phyloP scores from a whole-genome alignment of 2,329 filamentous ascomycete species.

The Phialocephala sp. region DNA sequence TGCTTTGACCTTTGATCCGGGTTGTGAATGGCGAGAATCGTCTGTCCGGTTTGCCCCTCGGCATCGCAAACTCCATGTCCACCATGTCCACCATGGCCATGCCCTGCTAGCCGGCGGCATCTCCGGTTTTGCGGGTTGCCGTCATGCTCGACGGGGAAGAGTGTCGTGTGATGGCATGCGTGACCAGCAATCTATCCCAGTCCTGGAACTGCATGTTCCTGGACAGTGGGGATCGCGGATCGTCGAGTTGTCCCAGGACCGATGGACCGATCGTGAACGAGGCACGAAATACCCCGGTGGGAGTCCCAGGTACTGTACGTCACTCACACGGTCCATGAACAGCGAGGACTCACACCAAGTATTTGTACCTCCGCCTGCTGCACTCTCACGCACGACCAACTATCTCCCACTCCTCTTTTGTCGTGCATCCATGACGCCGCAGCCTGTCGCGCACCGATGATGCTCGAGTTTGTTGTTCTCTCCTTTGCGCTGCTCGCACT shows the following conservation, averaged over 20 bases:
- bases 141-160: neutral
- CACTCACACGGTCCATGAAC: neutral
- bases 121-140: constrained; percentile 6
- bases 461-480: constrained; percentile 1
- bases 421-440: neutral
- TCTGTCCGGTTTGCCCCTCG: no score
- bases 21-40: neutral
- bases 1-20: neutral
- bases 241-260: neutral
- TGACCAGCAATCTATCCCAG: no score
- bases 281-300: neutral
- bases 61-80: no score
- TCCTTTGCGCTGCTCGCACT: neutral
- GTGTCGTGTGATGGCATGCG: constrained; percentile 4
- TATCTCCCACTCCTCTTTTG: neutral
- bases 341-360: neutral
- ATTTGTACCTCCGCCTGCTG: neutral
- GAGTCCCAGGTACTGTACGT: neutral
- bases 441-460: neutral
- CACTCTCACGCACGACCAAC: no score
- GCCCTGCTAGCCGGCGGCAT: neutral
- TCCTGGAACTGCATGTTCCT: neutral
- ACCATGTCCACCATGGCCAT: no score
- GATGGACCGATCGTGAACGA: neutral
- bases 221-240: neutral